Conservation (phyloP, 139 green algal species). For the Closterium sp. region DNA sequence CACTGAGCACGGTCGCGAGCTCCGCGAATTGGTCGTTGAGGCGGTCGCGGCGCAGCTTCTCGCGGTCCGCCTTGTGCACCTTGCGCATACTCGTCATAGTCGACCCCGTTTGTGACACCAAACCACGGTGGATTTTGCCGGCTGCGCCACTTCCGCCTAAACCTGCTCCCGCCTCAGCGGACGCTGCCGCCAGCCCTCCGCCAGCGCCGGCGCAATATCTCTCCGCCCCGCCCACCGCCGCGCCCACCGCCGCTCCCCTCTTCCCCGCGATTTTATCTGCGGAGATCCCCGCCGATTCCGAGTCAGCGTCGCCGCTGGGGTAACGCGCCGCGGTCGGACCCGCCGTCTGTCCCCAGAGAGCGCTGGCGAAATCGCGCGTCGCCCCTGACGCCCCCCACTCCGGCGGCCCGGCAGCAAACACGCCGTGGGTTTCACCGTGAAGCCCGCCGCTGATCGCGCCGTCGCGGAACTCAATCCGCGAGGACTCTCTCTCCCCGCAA, state of each 20-base stretch:
- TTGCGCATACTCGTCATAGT: constrained; percentile 11
- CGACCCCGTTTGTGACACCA: not conserved
- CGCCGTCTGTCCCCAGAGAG: not conserved
- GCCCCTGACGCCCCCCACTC: no score
- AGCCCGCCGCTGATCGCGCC: no score
- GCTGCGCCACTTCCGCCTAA: not conserved
- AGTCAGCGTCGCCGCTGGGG: not conserved
- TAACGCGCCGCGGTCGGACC: no score
- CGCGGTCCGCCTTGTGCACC: constrained; percentile 43
- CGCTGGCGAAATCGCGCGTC: not conserved
- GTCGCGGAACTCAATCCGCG: no score
- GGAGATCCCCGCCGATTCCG: not conserved
- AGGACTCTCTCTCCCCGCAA: no score
- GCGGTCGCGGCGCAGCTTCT: constrained; percentile 43
- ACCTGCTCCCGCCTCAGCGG: not conserved
- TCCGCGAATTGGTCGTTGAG: constrained; percentile 44
- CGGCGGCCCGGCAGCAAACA: no score
- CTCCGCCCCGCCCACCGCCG: no score
- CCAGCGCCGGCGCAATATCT: no score
- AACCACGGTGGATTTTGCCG: not conserved
- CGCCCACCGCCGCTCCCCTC: not conserved
- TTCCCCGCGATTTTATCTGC: not conserved
- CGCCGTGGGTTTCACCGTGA: no score
- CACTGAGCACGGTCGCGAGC: constrained; percentile 30
- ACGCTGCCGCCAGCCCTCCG: no score